Evolutionary conservation across 2,329 filamentous ascomycete species (phyloP).

Genomic region (Aspergillus nomiae): DNA sequence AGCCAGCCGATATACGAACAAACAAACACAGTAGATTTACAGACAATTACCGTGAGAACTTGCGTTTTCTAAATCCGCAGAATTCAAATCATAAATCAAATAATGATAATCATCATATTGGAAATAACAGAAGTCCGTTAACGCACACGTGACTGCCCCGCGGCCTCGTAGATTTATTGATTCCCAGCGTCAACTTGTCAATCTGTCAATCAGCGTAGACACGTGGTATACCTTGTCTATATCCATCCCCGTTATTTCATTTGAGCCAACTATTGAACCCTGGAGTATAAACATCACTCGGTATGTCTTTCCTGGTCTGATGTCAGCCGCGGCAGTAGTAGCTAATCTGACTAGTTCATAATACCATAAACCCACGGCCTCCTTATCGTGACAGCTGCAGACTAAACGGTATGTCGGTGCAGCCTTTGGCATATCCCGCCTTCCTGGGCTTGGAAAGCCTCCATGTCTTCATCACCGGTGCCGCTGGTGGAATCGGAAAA

Average conservation of each 20-base stretch:
- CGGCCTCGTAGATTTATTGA: neutral
- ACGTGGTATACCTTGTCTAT: neutral
- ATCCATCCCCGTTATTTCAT: neutral
- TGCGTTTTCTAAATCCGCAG: neutral
- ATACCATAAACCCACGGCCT: neutral
- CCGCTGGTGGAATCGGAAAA: conserved; percentile 54
- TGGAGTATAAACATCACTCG: neutral
- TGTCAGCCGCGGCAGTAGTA: neutral
- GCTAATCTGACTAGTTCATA: neutral
- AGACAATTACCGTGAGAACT: neutral
- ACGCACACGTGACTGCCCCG: neutral
- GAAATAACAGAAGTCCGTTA: neutral
- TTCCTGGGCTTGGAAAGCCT: conserved; percentile 52
- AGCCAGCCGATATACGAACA: neutral
- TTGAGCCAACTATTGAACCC: neutral
- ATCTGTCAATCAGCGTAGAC: neutral
- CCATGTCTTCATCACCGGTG: conserved; percentile 59
- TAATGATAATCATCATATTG: neutral
- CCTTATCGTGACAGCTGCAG: neutral
- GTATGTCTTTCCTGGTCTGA: neutral
- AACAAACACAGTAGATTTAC: neutral
- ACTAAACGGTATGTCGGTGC: neutral
- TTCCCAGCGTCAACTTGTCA: neutral
- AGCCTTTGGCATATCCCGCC: neutral
- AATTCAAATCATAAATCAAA: neutral